Conservation (phyloP, 805 yeast genomes). For the Candida chilensis region DNA sequence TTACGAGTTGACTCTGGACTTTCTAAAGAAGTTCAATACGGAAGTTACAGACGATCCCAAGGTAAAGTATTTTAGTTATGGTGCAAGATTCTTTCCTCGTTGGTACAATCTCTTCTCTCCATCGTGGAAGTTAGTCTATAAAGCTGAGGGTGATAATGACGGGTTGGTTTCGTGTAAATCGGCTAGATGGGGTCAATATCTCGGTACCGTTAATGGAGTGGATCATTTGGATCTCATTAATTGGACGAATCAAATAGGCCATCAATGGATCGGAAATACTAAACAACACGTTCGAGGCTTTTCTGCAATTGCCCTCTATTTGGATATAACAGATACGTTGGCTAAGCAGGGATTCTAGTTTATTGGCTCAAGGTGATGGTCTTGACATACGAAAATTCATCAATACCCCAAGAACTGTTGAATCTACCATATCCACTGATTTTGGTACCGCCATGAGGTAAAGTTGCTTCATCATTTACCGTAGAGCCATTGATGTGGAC, state of each 20-base stretch:
- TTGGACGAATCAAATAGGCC: conserved; percentile 55
- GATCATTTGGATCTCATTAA: conserved; percentile 86
- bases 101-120: conserved; percentile 52
- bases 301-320: conserved; percentile 61
- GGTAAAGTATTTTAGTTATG: conserved; percentile 76
- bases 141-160: conserved; percentile 56
- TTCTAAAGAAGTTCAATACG: conserved; percentile 44
- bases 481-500: conserved; percentile 18
- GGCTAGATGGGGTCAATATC: conserved; percentile 75
- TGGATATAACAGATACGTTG: conserved; percentile 56
- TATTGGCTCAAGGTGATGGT: conserved; percentile 17
- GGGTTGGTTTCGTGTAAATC: conserved; percentile 79
- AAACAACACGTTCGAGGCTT: conserved; percentile 29
- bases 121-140: conserved; percentile 56
- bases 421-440: conserved; percentile 32
- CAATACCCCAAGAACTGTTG: conserved; percentile 35
- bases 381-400: conserved; percentile 26
- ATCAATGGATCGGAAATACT: conserved; percentile 17
- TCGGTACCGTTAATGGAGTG: conserved; percentile 69
- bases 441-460: conserved; percentile 38
- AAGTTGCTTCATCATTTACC: conserved; percentile 10
- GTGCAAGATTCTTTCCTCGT: conserved; percentile 60
- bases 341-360: conserved; percentile 46
- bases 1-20: conserved; percentile 55
- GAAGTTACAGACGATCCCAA: conserved; percentile 42